Evolutionary conservation across 169 alveolate genomes (phyloP).

Genomic region (Eimeria acervulina): DNA sequence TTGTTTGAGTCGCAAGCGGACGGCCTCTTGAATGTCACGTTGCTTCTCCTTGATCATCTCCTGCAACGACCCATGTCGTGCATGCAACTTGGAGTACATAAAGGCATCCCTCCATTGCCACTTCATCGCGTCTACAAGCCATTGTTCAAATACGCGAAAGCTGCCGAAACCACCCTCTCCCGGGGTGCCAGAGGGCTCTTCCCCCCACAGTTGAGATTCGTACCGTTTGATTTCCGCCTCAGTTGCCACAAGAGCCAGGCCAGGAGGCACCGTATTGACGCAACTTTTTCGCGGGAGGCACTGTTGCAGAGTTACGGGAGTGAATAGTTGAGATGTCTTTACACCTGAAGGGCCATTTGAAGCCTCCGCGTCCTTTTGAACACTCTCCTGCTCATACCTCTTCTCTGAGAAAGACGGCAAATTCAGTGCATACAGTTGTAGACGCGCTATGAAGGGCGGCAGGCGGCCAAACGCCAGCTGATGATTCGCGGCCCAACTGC

Average conservation of each 20-base stretch:
- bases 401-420: background rate
- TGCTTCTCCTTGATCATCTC: conserved; percentile 4
- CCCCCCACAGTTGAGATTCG: conserved; percentile 51
- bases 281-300: conserved; percentile 49
- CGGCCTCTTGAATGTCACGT: conserved; percentile 46
- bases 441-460: conserved; percentile 73
- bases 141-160: conserved; percentile 70
- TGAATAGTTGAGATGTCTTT: conserved; percentile 20
- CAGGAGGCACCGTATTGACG: conserved; percentile 73
- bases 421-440: conserved; percentile 56
- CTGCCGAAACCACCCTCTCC: conserved; percentile 81
- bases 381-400: background rate
- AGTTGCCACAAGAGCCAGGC: conserved; percentile 55
- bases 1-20: conserved; percentile 68
- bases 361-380: background rate
- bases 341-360: background rate
- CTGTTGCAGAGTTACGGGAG: conserved; percentile 1
- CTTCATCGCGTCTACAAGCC: conserved; percentile 80
- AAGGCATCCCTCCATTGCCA: conserved; percentile 84
- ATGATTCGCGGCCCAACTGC: background rate
- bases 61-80: background rate
- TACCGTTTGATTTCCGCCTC: conserved; percentile 49
- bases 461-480: conserved; percentile 10
- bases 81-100: conserved; percentile 41
- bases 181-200: background rate